Evolutionary conservation across 75 land plant species (phyloP).

Genomic region (Picea glauca): DNA sequence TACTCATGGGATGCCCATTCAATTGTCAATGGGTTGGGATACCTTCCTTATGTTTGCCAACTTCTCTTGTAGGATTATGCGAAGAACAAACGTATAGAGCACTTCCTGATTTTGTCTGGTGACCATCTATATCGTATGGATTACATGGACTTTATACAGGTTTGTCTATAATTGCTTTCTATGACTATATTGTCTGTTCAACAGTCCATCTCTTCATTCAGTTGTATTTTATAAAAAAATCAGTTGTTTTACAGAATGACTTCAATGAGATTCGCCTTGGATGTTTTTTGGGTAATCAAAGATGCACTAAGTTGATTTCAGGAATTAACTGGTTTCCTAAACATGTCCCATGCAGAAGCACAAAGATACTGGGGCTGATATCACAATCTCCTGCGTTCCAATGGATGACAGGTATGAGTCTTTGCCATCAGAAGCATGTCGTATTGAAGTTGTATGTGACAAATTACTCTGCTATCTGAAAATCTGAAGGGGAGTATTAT

Average conservation of each 20-base stretch:
- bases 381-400: slow-evolving; percentile 52
- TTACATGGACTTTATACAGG: slow-evolving; percentile 79
- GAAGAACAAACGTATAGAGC: slow-evolving; percentile 42
- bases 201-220: neutral
- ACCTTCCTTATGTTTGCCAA: neutral
- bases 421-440: neutral
- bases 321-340: neutral
- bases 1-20: neutral
- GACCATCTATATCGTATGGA: slow-evolving; percentile 81
- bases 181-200: neutral
- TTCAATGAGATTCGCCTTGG: neutral
- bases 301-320: neutral
- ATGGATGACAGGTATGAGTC: slow-evolving; percentile 45
- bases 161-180: neutral
- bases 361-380: slow-evolving; percentile 45
- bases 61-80: slow-evolving; percentile 33
- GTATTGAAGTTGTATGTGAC: neutral
- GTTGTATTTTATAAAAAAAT: neutral
- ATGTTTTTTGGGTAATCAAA: neutral
- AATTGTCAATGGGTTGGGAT: neutral
- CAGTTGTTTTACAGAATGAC: neutral
- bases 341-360: slow-evolving; percentile 31
- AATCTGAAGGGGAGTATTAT: neutral
- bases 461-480: neutral
- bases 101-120: slow-evolving; percentile 60